Base-by-base conservation (phyloP, 1,284 basidiomycete species). In the Ceratobasidium theobromae region DNA sequence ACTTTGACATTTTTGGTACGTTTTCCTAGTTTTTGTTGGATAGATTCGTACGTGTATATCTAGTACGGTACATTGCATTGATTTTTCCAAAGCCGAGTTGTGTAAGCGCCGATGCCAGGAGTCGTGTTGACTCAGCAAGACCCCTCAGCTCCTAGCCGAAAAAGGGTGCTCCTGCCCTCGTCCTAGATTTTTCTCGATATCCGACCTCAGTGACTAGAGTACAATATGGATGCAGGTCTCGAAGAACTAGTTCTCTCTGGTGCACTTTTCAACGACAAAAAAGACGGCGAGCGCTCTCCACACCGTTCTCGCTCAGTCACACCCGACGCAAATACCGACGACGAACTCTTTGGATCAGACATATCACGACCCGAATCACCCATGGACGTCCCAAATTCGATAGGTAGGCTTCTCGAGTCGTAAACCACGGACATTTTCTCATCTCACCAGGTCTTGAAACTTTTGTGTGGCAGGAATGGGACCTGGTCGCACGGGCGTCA, bases 221-320 rank as follows among this genome's bases (percentile, higher is more conserved):
- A n/a, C n/a, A n/a, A 8, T 3, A 64, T 64, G 58, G 58, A 64
- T 18, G 48, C 58, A 18, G 58, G 58, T 1, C 48, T 91, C 57
- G 89, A 92, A 76, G 84, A 87, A 62, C 81, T 90, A 25, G 84
- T 91, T 23, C 84, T 91, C 54, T 91, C 89, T 6, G 90, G 90
- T 46, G 84, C 85, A 70, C 80, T 92, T 51, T 91, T 92, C 76
- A 82, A 82, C 60, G 79, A 80, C 1, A 43, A 33, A 30, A 68
- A 71, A 12, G 74, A 76, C 1, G 76, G 77, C 38, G 76, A 79
- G 1, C 74, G 75, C 23, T 83, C 83, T 0, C 79, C 82, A 21
- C 75, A 73, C 28, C 79, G 82, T 18, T 79, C 86, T 14, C 77
- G 77, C 25, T 87, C 87, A 1, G 83, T 86, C 1, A 75, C 77